Conservation (phyloP, 208 protist genomes). For the Acanthamoeba healyi region DNA sequence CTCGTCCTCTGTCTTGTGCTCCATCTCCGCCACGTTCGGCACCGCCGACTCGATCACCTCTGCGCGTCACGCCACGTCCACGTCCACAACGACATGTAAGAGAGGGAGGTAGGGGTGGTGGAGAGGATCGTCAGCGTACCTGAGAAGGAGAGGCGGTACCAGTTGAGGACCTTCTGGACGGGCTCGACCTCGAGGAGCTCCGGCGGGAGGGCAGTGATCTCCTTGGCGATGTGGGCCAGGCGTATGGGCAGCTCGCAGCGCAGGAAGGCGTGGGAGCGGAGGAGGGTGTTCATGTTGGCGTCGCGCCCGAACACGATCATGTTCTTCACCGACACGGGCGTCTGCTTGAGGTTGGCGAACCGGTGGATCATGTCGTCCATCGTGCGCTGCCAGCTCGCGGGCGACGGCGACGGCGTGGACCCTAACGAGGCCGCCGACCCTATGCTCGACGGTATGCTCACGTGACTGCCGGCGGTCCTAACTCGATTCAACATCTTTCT, state of each 20-base stretch:
- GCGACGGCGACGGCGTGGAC: neutral
- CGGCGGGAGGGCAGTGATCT: slow-evolving; percentile 17
- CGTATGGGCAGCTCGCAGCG: slow-evolving; percentile 47
- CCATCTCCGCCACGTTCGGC: slow-evolving; percentile 47
- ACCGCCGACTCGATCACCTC: slow-evolving; percentile 54
- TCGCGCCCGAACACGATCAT: slow-evolving; percentile 61
- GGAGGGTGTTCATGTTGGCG: slow-evolving; percentile 47
- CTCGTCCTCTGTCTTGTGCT: slow-evolving; percentile 41
- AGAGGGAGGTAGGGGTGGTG: neutral
- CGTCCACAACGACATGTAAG: neutral
- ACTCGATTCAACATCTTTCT: slow-evolving; percentile 1
- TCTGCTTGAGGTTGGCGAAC: slow-evolving; percentile 42
- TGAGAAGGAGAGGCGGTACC: slow-evolving; percentile 64
- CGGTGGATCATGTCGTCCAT: slow-evolving; percentile 58
- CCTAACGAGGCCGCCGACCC: no score
- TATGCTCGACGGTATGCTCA: neutral
- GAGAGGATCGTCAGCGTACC: no score
- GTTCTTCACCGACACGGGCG: slow-evolving; percentile 46
- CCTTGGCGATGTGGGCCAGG: slow-evolving; percentile 64
- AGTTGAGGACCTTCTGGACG: slow-evolving; percentile 72
- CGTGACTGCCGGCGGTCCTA: neutral
- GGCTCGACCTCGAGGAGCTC: slow-evolving; percentile 21
- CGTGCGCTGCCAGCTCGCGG: slow-evolving; percentile 27
- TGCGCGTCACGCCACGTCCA: neutral
- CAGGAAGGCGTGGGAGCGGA: slow-evolving; percentile 61